Base-by-base conservation (phyloP, 208 protist genomes). In the Crithidia bombi region DNA sequence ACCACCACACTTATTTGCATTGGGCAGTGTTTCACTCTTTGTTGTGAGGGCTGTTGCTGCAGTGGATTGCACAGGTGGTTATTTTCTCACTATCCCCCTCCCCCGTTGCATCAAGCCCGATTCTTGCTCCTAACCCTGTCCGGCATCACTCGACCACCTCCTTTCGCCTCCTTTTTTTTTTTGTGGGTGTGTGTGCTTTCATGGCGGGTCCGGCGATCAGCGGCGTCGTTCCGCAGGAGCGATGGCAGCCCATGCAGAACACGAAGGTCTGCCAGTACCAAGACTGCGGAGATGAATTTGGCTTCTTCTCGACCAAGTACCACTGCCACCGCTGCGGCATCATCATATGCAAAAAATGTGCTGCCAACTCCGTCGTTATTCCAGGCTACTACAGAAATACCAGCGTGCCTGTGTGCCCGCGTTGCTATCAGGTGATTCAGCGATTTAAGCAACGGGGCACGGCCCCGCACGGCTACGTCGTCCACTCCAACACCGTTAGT, bases 271-370 rank as follows among this genome's bases (percentile, higher is more conserved):
- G 86, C 46, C 86, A 92, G 52, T 89, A 81, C 51, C 86, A 92
- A 47, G 86, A 89, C 71, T 92, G 86, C 51, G 86, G 83, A 10
- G 57, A 52, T 30, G 17, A 41, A 14, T 92, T 92, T 65, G 70
- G 78, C 21, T 83, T 88, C 65, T 89, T 92, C 32, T 75, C 75
- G 25, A 70, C 21, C 30, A 80, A 81, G 46, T 74, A 65, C 43
- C 87, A 89, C 70, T 92, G 83, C 49, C 81, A 86, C 39, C 75
- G 83, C n/a, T 92, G 86, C 54, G 86, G 86, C 19, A 92, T 92
- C 33, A 83, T 92, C 12, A 74, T 92, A 9, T 87, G 86, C 44
- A 68, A 74, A 6, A 89, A 63, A 38, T 89, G 86, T 46, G 63
- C 61, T 1, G 23, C 65, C 14, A 74, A 39, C n/a, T 73, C 65